A percentile compares a stretch with the other conserved stretches of the same genome.
phyloP scores from a whole-genome alignment of 495 filamentous ascomycete species.

The Tuber calosporum region DNA sequence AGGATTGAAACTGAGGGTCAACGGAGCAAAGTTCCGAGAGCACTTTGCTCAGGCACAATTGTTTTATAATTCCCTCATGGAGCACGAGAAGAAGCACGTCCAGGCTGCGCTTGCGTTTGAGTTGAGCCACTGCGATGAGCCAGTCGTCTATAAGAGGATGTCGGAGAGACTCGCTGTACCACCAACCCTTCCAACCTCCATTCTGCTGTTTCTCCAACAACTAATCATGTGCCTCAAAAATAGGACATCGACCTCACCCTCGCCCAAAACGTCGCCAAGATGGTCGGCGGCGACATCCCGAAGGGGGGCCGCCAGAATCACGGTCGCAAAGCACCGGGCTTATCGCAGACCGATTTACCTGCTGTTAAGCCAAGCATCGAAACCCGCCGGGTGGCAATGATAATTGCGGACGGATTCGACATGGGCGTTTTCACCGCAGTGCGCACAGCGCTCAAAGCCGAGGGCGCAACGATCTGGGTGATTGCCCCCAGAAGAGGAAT shows the following conservation, averaged over 20 bases:
- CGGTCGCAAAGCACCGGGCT: conserved; percentile 53
- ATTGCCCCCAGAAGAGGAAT: conserved; percentile 58
- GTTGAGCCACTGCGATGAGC: conserved; percentile 83
- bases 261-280: conserved; percentile 60
- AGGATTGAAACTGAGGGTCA: conserved; percentile 63
- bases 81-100: conserved; percentile 64
- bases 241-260: conserved; percentile 63
- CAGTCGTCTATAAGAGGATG: conserved; percentile 68
- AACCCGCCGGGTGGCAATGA: conserved; percentile 66
- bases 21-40: conserved; percentile 73
- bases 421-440: conserved; percentile 56
- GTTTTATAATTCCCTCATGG: conserved; percentile 75
- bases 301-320: conserved; percentile 54
- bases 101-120: conserved; percentile 69
- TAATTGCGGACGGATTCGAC: conserved; percentile 79
- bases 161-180: conserved; percentile 53
- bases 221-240: neutral
- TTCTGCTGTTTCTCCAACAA: neutral
- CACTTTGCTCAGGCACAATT: conserved; percentile 59
- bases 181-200: neutral
- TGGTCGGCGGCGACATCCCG: conserved; percentile 60
- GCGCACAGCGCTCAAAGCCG: conserved; percentile 55
- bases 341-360: conserved; percentile 64
- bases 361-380: conserved; percentile 59
- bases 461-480: conserved; percentile 61